Conservation (phyloP, 352 stramenopile genomes). For the Albugo laibachii region DNA sequence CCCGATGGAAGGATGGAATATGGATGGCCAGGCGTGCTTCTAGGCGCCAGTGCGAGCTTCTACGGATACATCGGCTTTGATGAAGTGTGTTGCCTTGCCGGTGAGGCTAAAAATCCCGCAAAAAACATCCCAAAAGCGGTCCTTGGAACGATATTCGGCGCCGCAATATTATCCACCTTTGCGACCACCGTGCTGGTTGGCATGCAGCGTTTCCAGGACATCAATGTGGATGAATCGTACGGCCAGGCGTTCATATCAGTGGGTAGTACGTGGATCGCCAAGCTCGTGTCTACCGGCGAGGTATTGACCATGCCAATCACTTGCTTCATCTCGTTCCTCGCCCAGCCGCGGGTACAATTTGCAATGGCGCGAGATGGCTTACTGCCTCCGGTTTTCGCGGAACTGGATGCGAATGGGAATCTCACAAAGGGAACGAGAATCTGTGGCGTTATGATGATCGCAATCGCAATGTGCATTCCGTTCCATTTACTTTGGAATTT, state of each 20-base stretch:
- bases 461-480: constrained; percentile 53
- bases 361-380: constrained; percentile 88
- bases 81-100: constrained; percentile 88
- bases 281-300: constrained; percentile 81
- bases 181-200: constrained; percentile 84
- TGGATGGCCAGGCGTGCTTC: constrained; percentile 63
- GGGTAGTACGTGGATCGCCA: constrained; percentile 42
- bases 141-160: constrained; percentile 74
- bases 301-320: constrained; percentile 90
- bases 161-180: constrained; percentile 60
- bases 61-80: constrained; percentile 95
- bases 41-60: constrained; percentile 84
- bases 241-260: constrained; percentile 50
- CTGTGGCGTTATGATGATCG: constrained; percentile 22
- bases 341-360: constrained; percentile 81
- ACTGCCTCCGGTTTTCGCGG: constrained; percentile 69
- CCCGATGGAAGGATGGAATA: constrained; percentile 20
- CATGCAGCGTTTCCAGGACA: constrained; percentile 78
- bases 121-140: constrained; percentile 79
- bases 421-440: constrained; percentile 48
- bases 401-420: constrained; percentile 44
- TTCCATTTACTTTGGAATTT: constrained; percentile 80
- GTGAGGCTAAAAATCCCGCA: constrained; percentile 69
- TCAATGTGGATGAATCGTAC: constrained; percentile 49
- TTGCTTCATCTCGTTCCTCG: constrained; percentile 88